Conservation (phyloP, 164 flowering plant species). For the Vitis labrusca region DNA sequence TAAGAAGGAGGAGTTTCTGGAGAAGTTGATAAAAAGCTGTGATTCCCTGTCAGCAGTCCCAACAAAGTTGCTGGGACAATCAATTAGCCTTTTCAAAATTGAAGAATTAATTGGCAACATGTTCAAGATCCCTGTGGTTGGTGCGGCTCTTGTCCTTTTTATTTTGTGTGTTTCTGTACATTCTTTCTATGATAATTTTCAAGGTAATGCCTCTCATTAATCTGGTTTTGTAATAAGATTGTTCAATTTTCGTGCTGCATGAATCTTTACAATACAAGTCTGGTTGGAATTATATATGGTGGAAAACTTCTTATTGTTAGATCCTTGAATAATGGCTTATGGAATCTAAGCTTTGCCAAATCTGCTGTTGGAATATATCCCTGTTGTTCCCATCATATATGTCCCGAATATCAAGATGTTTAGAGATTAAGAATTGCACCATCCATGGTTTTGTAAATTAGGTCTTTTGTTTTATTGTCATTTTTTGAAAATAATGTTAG, state of each 20-base stretch:
- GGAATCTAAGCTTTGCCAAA: too few species aligned
- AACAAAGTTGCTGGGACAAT: slow-evolving; percentile 53
- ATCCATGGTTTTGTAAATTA: too few species aligned
- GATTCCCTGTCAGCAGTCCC: slow-evolving; percentile 31
- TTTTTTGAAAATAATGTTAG: too few species aligned
- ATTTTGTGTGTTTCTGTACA: background rate
- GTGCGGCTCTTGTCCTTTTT: slow-evolving; percentile 29
- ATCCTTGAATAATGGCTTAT: too few species aligned
- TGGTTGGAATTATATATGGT: too few species aligned
- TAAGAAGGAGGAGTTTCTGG: slow-evolving; percentile 47
- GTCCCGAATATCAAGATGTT: too few species aligned
- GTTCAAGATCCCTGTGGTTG: slow-evolving; percentile 42
- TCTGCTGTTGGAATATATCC: too few species aligned
- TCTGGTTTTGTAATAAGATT: background rate
- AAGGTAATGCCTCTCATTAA: too few species aligned
- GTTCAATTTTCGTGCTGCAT: background rate
- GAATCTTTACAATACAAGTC: background rate
- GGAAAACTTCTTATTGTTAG: too few species aligned
- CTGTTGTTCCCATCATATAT: too few species aligned
- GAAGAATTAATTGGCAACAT: slow-evolving; percentile 51
- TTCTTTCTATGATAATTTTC: background rate
- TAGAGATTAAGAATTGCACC: too few species aligned
- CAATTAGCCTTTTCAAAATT: slow-evolving; percentile 55
- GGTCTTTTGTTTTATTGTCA: too few species aligned
- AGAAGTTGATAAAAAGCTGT: slow-evolving; percentile 33